phyloP scores from a whole-genome alignment of 2,329 filamentous ascomycete species.

The Penicillium italicum region DNA sequence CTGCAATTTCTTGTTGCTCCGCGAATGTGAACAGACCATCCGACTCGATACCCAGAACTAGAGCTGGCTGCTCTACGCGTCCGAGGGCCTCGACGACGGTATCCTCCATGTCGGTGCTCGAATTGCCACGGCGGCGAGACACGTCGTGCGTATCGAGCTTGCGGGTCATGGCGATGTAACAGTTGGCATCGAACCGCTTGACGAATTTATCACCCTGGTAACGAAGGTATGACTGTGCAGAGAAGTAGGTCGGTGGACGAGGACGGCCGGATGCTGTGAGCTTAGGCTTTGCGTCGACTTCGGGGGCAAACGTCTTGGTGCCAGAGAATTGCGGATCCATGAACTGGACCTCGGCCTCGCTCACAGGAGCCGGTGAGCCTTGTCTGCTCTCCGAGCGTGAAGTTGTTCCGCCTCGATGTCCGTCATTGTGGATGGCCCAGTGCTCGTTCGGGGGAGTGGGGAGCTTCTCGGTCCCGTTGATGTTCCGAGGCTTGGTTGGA shows the following conservation, averaged over 20 bases:
- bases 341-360: constrained; percentile 37
- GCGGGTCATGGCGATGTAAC: constrained; percentile 97
- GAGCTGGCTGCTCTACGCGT: constrained; percentile 79
- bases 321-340: constrained; percentile 70
- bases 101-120: constrained; percentile 37
- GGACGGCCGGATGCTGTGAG: constrained; percentile 26
- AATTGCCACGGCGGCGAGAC: constrained; percentile 64
- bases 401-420: constrained; percentile 62
- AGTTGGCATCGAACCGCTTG: constrained; percentile 94
- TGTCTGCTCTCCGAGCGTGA: constrained; percentile 46
- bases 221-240: constrained; percentile 92
- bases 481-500: constrained; percentile 75
- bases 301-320: constrained; percentile 52
- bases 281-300: constrained; percentile 25
- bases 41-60: constrained; percentile 91
- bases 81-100: constrained; percentile 70
- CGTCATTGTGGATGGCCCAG: constrained; percentile 79
- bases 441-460: constrained; percentile 65
- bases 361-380: constrained; percentile 24
- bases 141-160: constrained; percentile 98
- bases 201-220: constrained; percentile 98
- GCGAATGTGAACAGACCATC: constrained; percentile 96
- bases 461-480: constrained; percentile 62
- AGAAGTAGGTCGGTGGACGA: constrained; percentile 80
- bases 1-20: constrained; percentile 88